Evolutionary conservation across 257 asterid species (phyloP), one percentile per base, ranked within the genome.

Genomic region (Ocimum tenuiflorum): DNA sequence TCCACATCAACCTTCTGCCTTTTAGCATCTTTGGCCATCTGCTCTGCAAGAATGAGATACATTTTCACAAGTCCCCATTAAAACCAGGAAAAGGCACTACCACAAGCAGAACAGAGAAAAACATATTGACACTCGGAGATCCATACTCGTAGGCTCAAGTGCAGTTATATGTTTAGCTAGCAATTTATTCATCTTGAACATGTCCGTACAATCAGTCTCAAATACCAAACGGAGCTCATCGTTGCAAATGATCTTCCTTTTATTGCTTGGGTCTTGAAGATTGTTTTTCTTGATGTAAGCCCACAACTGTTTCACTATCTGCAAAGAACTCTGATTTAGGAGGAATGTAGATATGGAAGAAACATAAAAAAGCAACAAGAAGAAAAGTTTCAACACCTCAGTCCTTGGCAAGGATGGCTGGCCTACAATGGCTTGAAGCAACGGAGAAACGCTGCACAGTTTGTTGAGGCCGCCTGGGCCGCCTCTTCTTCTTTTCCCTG

Each of bases 391-490:
- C 54, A 14, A 62, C 57, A 91, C 98, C 96, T 91, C 98, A 49
- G 98, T 89, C 81, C 98, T 84, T 47, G 98, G 96, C 86, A 91
- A 19, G 55, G 92, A 78, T 35, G 96, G 86, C 65, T 89, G 96
- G 31, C 98, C 98, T 58, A 91, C 96, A 74, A 91, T 85, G 22
- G 85, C 70, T 83, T 91, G 95, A 66, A 91, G 96, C 78, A 79
- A 87, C 8, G 96, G 98, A 66, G 96, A 79, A 74, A 91, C 98
- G 69, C 96, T 92, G 27, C 98, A 91, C 24, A 85, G 80, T 80
- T 91, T 91, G 86, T 87, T 91, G 68, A 91, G 78, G 67, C 98
- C 98, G 48, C 96, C 96, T 4, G 98, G 94, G 38, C 98, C 98
- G 65, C 96, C 96, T 73, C 91, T 85, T 75, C 95, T 84, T 80